Evolutionary conservation across 208 protist genomes (phyloP).

Genomic region (Trypanosoma theileri): DNA sequence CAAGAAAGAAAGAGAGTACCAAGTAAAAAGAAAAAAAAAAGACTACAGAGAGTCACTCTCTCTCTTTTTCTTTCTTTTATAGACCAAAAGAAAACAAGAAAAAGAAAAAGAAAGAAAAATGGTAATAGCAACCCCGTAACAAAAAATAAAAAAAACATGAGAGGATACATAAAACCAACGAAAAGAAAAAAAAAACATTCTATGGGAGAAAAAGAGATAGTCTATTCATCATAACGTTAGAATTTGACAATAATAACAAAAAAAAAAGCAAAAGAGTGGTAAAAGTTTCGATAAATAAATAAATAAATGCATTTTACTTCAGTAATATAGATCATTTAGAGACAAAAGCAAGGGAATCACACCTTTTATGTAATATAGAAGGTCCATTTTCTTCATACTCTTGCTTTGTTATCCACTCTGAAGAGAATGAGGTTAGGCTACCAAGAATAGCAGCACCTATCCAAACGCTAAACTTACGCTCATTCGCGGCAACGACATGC

Average conservation of each 20-base stretch:
- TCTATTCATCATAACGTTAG: not conserved
- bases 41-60: too few species aligned
- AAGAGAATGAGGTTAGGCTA: constrained; percentile 95
- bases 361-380: constrained; percentile 97
- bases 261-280: too few species aligned
- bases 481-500: constrained; percentile 94
- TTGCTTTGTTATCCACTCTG: constrained; percentile 97
- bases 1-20: constrained; percentile 18
- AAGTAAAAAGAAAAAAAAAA: too few species aligned
- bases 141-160: constrained; percentile 1
- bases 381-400: constrained; percentile 98
- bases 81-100: too few species aligned
- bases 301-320: not conserved
- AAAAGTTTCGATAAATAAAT: too few species aligned
- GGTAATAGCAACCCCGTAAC: not conserved
- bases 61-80: too few species aligned
- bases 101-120: constrained; percentile 1
- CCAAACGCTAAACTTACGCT: constrained; percentile 97
- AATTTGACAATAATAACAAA: not conserved
- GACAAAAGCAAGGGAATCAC: constrained; percentile 42
- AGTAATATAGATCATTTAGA: constrained; percentile 11
- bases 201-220: not conserved
- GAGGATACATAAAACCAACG: not conserved
- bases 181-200: not conserved
- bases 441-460: constrained; percentile 98